phyloP scores from a whole-genome alignment of 441 rosid genomes.

The Geranium incanum region DNA sequence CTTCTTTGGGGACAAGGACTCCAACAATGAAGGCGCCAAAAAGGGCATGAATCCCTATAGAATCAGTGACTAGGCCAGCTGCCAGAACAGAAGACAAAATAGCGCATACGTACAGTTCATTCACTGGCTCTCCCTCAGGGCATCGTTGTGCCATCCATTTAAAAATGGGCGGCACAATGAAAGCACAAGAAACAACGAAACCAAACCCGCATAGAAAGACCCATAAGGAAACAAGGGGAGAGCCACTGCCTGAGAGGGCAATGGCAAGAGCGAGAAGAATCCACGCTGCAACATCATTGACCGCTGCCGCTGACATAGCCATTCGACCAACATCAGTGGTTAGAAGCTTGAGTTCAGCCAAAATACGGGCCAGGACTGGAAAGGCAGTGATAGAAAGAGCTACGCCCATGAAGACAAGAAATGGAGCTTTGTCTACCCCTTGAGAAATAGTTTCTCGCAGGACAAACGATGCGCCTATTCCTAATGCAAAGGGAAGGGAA shows the following conservation, averaged over 20 bases:
- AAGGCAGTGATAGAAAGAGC: slow-evolving; percentile 55
- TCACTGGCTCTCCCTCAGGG: slow-evolving; percentile 45
- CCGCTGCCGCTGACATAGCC: slow-evolving; percentile 55
- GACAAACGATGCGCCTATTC: slow-evolving; percentile 48
- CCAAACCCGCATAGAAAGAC: slow-evolving; percentile 41
- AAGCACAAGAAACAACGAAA: slow-evolving; percentile 26
- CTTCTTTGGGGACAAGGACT: slow-evolving; percentile 46
- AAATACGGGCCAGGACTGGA: slow-evolving; percentile 50
- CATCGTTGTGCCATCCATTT: slow-evolving; percentile 45
- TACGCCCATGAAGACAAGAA: slow-evolving; percentile 55
- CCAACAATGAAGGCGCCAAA: slow-evolving; percentile 58
- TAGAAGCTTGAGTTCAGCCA: slow-evolving; percentile 52
- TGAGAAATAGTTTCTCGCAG: slow-evolving; percentile 38
- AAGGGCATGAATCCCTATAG: slow-evolving; percentile 45
- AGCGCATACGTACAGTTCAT: slow-evolving; percentile 41
- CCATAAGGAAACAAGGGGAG: slow-evolving; percentile 48
- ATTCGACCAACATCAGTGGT: slow-evolving; percentile 43
- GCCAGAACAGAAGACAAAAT: slow-evolving; percentile 40
- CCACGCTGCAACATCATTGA: slow-evolving; percentile 57
- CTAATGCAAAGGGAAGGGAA: slow-evolving; percentile 37
- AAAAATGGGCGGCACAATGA: slow-evolving; percentile 32
- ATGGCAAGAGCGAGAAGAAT: slow-evolving; percentile 51
- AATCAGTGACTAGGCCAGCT: slow-evolving; percentile 43
- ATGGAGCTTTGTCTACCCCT: slow-evolving; percentile 39
- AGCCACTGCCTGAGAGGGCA: slow-evolving; percentile 40